Conservation (phyloP, 345 rosid genomes). For the Pugionium dolabratum region DNA sequence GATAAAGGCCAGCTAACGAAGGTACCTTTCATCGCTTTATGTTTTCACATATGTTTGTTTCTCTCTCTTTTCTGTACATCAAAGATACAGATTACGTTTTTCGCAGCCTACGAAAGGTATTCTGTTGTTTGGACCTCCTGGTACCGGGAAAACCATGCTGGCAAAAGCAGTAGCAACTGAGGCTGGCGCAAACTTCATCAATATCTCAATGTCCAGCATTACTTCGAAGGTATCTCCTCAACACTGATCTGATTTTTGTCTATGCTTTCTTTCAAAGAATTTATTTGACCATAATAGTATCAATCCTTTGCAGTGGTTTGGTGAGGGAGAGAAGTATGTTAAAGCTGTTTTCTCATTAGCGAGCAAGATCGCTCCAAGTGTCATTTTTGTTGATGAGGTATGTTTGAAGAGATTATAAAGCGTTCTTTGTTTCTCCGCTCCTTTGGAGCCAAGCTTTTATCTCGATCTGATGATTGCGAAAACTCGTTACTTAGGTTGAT, state of each 20-base stretch:
- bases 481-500: background rate
- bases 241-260: background rate
- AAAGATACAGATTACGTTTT: too few relatives aligned
- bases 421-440: background rate
- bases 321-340: conserved; percentile 91
- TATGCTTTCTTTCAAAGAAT: too few relatives aligned
- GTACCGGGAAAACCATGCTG: conserved; percentile 95
- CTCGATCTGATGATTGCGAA: background rate
- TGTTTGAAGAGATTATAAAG: background rate
- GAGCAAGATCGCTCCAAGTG: conserved; percentile 85
- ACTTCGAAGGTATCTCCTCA: conserved; percentile 65
- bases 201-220: conserved; percentile 89
- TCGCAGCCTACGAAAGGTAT: background rate
- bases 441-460: background rate
- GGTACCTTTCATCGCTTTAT: background rate
- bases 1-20: background rate
- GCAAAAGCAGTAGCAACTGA: conserved; percentile 99
- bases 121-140: conserved; percentile 62
- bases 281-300: too few relatives aligned
- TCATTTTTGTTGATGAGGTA: conserved; percentile 94
- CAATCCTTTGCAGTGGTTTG: conserved; percentile 71
- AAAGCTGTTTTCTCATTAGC: conserved; percentile 92
- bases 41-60: background rate
- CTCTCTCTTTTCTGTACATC: background rate
- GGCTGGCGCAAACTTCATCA: conserved; percentile 94